Base-by-base conservation (phyloP, 2,329 filamentous ascomycete species). In the Scorias spongiosa region DNA sequence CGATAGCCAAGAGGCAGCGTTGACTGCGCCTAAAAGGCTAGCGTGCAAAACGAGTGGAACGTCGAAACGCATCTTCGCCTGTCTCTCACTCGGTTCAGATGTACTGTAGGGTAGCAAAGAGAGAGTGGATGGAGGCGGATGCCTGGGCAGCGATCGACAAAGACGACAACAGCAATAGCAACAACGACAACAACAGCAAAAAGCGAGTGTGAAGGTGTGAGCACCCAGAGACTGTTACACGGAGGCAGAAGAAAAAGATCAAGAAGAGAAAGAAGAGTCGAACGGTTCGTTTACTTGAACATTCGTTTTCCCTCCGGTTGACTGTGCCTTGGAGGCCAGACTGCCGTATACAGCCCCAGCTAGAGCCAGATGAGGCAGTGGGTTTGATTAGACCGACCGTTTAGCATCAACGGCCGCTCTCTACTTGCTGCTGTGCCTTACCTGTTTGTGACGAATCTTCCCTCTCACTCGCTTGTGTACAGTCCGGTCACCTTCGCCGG, bases 41-140 rank as follows among this genome's bases (percentile, higher is more conserved):
- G 45, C 43, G 42, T 42, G 44, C 12, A 36, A 36, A 50, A 53
- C 37, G 50, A 54, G 45, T 47, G 52, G 49, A 48, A 48, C 40
- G 46, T 49, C 48, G 45, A 49, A 44, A 37, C 45, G 49, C 49
- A 53, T 52, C 28, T 29, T 46, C 26, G 40, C 18, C 34, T 37
- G 42, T 39, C 42, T 50, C 45, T 42, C 37, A 28, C 39, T 29
- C 40, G 30, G 32, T 40, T 37, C 14, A 39, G 26, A 39, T 37
- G 38, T 40, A 42, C 42, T 47, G 46, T 44, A 40, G 41, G 42
- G 14, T 41, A 48, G 30, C 38, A 38, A 42, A 30, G 42, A 39
- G 42, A 46, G 42, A n/a, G 39, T 42, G 42, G 30, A 30, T 42
- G 42, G 30, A 30, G 44, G 39, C 20, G 43, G 42, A 40, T 29